Evolutionary conservation across 2,329 filamentous ascomycete genomes (phyloP).

Genomic region (Decorospora gaudefroyi): DNA sequence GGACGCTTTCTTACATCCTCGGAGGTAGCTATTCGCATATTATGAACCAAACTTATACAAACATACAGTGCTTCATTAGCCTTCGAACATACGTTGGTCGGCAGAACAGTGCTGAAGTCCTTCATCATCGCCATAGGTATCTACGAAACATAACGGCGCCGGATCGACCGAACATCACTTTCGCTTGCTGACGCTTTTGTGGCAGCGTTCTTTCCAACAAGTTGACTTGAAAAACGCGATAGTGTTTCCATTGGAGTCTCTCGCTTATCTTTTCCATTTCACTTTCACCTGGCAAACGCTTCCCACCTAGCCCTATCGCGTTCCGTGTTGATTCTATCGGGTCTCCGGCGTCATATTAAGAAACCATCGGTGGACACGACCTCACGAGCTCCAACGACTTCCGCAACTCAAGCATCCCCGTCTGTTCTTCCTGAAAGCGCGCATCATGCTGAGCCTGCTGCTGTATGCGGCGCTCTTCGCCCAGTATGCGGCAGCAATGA

Average conservation of each 20-base stretch:
- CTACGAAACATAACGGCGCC: not conserved
- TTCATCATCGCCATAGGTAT: not conserved
- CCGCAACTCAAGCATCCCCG: not conserved
- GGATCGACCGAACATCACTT: not conserved
- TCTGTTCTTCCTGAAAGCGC: not conserved
- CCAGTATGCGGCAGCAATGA: slow-evolving; percentile 40
- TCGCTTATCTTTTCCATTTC: not conserved
- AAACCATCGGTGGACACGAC: too few relatives aligned
- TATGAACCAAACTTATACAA: not conserved
- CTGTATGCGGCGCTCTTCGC: slow-evolving; percentile 31
- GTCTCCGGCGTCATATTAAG: too few relatives aligned
- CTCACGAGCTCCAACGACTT: too few relatives aligned
- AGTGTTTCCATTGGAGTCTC: slow-evolving; percentile 7
- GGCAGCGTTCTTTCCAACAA: not conserved
- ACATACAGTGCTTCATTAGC: slow-evolving; percentile 6
- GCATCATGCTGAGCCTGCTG: slow-evolving; percentile 30
- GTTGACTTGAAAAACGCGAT: not conserved
- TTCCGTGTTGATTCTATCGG: too few relatives aligned
- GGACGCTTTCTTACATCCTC: not conserved
- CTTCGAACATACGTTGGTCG: slow-evolving; percentile 3
- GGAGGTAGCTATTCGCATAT: not conserved
- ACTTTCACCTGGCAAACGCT: too few relatives aligned
- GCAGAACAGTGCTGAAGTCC: slow-evolving; percentile 2
- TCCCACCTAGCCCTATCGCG: too few relatives aligned
- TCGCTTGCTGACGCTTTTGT: slow-evolving; percentile 1